Percentiles rank a stretch among this genome's conserved stretches.
phyloP scores from a whole-genome alignment of 441 rosid genomes.

The Sinapis alba region DNA sequence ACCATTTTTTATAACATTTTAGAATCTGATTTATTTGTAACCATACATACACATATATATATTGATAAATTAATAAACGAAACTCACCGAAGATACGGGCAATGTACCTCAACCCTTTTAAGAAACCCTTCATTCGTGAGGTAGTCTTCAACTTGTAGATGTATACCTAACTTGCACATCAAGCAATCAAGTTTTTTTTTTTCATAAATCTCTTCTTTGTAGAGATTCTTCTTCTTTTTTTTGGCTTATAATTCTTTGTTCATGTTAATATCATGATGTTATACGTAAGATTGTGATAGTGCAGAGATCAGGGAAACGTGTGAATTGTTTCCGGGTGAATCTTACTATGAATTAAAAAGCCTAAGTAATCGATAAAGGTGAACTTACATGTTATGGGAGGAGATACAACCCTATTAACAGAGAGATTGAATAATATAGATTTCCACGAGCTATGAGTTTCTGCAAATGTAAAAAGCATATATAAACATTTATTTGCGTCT shows the following conservation, averaged over 20 bases:
- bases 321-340: not conserved
- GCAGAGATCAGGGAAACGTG: not conserved
- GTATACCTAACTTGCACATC: conserved; percentile 34
- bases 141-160: conserved; percentile 19
- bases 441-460: conserved; percentile 14
- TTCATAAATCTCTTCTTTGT: not conserved
- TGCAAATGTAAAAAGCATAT: not conserved
- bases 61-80: not conserved
- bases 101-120: conserved; percentile 42
- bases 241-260: not conserved
- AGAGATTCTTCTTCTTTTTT: not conserved
- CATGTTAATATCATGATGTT: not conserved
- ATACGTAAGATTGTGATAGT: not conserved
- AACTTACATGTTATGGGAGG: conserved; percentile 33
- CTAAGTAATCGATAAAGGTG: not conserved
- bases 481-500: conserved; percentile 1
- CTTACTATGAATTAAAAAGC: not conserved
- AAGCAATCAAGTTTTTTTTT: conserved; percentile 2
- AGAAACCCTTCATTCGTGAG: conserved; percentile 39
- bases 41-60: not conserved
- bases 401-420: conserved; percentile 22
- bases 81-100: conserved; percentile 44
- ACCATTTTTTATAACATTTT: not conserved
- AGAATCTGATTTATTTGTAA: not conserved
- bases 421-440: conserved; percentile 7